Base-by-base conservation (phyloP, 306 rosid species). In the Prunus salicina region DNA sequence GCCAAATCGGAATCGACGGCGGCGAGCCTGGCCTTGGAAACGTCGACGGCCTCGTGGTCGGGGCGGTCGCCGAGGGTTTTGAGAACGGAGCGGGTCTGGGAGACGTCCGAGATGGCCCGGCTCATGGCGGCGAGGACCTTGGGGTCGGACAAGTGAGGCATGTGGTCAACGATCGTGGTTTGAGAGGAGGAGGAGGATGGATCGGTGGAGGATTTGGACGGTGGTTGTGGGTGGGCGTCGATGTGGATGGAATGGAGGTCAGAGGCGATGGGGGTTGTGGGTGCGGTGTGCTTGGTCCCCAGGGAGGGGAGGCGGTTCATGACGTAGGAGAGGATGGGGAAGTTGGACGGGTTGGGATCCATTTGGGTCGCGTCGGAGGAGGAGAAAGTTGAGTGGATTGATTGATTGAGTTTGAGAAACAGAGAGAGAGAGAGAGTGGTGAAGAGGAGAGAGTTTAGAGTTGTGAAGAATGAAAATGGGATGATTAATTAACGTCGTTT, bases 261-360 rank as follows among this genome's bases (percentile, higher is more conserved):
- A 57, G 91, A 24, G 38, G 12, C 7, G 49, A 4, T n/a, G 50
- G 58, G 0, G 28, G 88, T 2, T 28, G 63, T 2, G 22, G 66
- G 7, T 20, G 49, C 8, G 3, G 20, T 24, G 15, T 27, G 81
- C 20, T 5, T 72, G 55, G 78, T 55, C 4, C 80, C 72, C 52
- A 92, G 71, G 5, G 91, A 78, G 56, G 90, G 92, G 34, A 95
- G 69, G 3, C 92, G 96, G 11, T 88, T 79, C 96, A 95, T 82
- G 71, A 95, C 96, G 84, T 90, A 92, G 69, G 96, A 89, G 78
- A 95, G 97, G 51, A 95, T 64, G 22, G 99, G 97, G 81, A 80
- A 84, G 8, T 50, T 86, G 63, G 89, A 86, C 12, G 97, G 99
- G 75, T 90, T 74, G 27, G 97, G 97, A 92, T 95, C 97, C 97